Base-by-base conservation (phyloP, 2,329 filamentous ascomycete genomes). In the Cordyceps fumosorosea region DNA sequence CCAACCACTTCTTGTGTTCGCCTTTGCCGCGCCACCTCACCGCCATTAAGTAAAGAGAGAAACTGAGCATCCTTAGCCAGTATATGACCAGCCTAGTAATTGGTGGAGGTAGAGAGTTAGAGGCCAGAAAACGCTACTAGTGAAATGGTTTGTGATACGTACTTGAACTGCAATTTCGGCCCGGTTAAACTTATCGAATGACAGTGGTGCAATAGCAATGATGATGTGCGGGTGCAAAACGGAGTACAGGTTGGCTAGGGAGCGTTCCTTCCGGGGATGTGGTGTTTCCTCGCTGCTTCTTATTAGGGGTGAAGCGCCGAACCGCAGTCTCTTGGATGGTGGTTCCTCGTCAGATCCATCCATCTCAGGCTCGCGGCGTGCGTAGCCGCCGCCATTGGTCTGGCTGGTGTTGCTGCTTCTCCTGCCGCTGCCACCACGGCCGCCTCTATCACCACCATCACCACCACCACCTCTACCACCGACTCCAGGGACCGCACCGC, bases 221-320 rank as follows among this genome's bases (percentile, higher is more conserved):
- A 67, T 65, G 16, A 77, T 68, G 29, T 72, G 69, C 1, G 76
- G 75, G 5, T 74, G 62, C 1, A 77, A 68, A 42, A 75, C 73
- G 1, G 65, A 60, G 24, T 65, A 65, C 10, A 76, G 48, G 42
- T 72, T 73, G 0, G 67, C 62, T 53, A 66, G 66, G 0, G 73
- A 56, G 53, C 62, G 24, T 62, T 65, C 61, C 22, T 62, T 59
- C 60, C 61, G 47, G 52, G 48, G 44, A 16, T n/a, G n/a, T 34
- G 56, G 10, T 12, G 40, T 18, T 2, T 5, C 37, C 37, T 11
- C 18, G 40, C 16, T 42, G 26, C 7, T n/a, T 10, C 45, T 14
- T 29, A 8, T 12, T 11, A 8, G 20, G 5, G 10, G 18, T n/a
- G 18, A 24, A 2, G 47, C 7, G 18, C 14, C 42, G 14, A 22